Base-by-base conservation (phyloP, 441 rosid genomes). In the Viola pubescens region DNA sequence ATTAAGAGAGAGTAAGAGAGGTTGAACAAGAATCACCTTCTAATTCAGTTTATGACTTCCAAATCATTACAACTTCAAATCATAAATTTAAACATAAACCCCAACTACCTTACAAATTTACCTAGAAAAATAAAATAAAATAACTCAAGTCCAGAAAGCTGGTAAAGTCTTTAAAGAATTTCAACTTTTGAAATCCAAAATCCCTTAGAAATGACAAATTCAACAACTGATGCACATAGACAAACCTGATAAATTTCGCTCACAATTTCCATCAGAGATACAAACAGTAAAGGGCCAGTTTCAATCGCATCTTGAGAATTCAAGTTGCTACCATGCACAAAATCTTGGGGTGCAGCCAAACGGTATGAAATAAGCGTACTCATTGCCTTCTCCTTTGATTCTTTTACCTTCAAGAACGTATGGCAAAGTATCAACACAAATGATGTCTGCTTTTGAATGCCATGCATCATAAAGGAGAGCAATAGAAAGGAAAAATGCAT, bases 361-460 rank as follows among this genome's bases (percentile, higher is more conserved):
- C 88, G 79, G 73, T 84, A 84, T 34, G 96, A 76, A 70, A 79
- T 86, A 59, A 83, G 83, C 59, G 70, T 67, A 63, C 76, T 73
- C 96, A 86, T 86, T 56, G 97, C 88, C 86, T 82, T 83, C 70
- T 94, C 98, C 73, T 94, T 90, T 14, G 97, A 81, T 73, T 86
- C 94, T 73, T 90, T 94, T 40, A 94, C 94, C 98, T 94, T 64
- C 37, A 63, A 61, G 67, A 19, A 74, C 67, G 62, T 49, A 68
- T 54, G 42, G 61, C 6, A 39, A 73, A 46, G n/a, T 46, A 46
- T 9, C 49, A 46, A 6, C 49, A 43, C 8, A 6, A 43, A 6
- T 6, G 26, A 51, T 14, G 54, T 51, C 34, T 13, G 54, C 54
- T 13, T 14, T 51, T 14, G 26, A 19, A 19, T 26, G 34, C 34